Conservation (phyloP, 2,329 filamentous ascomycete genomes). For the Fusarium tricinctum region DNA sequence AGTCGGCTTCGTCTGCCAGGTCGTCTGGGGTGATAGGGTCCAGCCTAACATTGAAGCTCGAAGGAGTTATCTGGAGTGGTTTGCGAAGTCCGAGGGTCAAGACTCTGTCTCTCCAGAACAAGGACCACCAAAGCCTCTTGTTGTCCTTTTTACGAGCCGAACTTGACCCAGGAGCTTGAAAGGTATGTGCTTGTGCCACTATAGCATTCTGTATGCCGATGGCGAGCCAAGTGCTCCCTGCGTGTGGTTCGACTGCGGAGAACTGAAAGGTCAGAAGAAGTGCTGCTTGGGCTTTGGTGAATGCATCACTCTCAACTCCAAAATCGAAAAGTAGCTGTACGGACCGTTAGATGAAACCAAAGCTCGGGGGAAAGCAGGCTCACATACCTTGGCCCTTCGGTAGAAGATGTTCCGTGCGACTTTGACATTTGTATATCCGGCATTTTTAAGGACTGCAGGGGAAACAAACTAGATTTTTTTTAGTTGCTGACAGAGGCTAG, state of each 20-base stretch:
- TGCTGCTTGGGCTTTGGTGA: conserved; percentile 32
- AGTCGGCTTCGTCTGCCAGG: neutral
- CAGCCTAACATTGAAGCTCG: conserved; percentile 10
- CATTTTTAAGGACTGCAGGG: conserved; percentile 37
- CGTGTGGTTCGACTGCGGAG: conserved; percentile 34
- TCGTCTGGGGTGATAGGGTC: conserved; percentile 7
- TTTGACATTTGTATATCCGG: conserved; percentile 35
- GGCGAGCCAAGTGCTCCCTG: conserved; percentile 38
- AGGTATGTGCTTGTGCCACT: conserved; percentile 31
- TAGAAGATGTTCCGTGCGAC: conserved; percentile 38
- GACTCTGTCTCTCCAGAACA: conserved; percentile 26
- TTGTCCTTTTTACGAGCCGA: conserved; percentile 7
- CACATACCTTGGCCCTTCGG: conserved; percentile 25
- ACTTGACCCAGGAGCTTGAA: conserved; percentile 12
- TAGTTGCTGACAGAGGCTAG: neutral
- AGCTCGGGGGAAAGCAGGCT: fast-evolving
- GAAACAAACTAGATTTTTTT: conserved; percentile 26
- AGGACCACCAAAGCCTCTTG: conserved; percentile 34
- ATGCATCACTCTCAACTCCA: conserved; percentile 25
- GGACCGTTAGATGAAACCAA: neutral
- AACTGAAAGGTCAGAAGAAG: conserved; percentile 38
- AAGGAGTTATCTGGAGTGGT: conserved; percentile 16
- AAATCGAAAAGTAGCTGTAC: conserved; percentile 33
- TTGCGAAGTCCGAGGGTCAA: conserved; percentile 13
- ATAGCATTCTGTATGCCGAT: conserved; percentile 35